phyloP scores from a whole-genome alignment of 306 rosid genomes.

The Vachellia collinsii region DNA sequence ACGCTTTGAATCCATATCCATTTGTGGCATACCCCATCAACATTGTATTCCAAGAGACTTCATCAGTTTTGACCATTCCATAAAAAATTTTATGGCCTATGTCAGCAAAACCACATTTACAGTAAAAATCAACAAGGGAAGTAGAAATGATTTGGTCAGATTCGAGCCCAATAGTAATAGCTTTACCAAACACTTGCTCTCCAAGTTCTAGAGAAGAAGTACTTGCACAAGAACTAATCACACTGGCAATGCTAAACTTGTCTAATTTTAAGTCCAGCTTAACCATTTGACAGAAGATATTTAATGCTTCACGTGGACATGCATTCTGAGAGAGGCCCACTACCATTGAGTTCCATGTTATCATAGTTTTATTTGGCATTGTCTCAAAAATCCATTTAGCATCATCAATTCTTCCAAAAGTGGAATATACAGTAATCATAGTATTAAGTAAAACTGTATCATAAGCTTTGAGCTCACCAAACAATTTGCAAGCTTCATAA shows the following conservation, averaged over 20 bases:
- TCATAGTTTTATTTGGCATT: conserved; percentile 61
- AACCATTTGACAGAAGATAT: conserved; percentile 64
- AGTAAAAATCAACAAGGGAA: conserved; percentile 74
- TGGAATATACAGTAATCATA: conserved; percentile 74
- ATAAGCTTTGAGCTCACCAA: conserved; percentile 59
- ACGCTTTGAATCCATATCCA: conserved; percentile 74
- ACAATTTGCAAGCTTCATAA: conserved; percentile 71
- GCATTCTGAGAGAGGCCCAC: conserved; percentile 74
- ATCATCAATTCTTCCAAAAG: conserved; percentile 73
- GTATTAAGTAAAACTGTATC: conserved; percentile 73
- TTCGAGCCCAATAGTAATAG: conserved; percentile 56
- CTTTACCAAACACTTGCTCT: conserved; percentile 68
- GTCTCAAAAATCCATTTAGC: conserved; percentile 60
- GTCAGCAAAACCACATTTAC: conserved; percentile 77
- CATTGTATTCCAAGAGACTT: conserved; percentile 82
- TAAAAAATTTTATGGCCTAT: conserved; percentile 59
- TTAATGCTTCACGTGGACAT: conserved; percentile 61
- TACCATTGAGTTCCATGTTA: conserved; percentile 86
- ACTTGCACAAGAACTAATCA: conserved; percentile 70
- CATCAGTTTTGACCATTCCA: conserved; percentile 59
- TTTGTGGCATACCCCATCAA: conserved; percentile 83
- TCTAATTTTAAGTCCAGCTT: conserved; percentile 59
- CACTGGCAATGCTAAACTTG: conserved; percentile 72
- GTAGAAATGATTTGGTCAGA: conserved; percentile 55
- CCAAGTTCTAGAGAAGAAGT: conserved; percentile 70